Evolutionary conservation across 257 asterid species (phyloP).

Genomic region (Gentiana macrophylla): DNA sequence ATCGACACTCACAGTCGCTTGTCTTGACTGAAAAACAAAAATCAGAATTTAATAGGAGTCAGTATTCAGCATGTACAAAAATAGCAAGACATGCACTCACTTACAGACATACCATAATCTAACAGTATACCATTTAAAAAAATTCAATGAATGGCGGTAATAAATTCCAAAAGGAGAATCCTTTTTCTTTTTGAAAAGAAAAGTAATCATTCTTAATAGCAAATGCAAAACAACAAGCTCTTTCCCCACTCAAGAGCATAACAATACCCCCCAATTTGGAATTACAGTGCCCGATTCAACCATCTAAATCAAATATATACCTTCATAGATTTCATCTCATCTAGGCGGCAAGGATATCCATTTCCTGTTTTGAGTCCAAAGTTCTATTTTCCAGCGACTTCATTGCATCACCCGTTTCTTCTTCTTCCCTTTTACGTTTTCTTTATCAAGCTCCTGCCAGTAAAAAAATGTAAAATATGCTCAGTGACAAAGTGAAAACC

Average conservation of each 20-base stretch:
- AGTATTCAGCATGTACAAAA: neutral
- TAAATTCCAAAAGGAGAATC: too few species aligned
- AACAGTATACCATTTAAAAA: too few species aligned
- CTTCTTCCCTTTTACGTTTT: constrained; percentile 49
- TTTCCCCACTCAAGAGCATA: too few species aligned
- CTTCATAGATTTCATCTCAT: constrained; percentile 93
- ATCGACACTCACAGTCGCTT: constrained; percentile 78
- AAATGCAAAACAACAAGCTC: too few species aligned
- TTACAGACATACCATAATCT: neutral
- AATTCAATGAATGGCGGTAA: too few species aligned
- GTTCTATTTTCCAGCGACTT: constrained; percentile 87
- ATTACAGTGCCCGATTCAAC: too few species aligned
- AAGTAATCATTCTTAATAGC: too few species aligned
- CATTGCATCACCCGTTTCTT: constrained; percentile 98
- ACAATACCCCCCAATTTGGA: too few species aligned
- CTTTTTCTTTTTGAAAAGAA: too few species aligned
- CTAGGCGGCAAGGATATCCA: constrained; percentile 92
- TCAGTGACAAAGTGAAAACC: neutral
- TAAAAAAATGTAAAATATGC: neutral
- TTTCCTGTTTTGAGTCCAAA: constrained; percentile 73
- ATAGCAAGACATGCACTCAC: neutral
- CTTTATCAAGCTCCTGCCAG: constrained; percentile 47
- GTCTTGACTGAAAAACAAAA: constrained; percentile 54
- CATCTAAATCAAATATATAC: constrained; percentile 20
- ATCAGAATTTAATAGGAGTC: constrained; percentile 2